A percentile compares a stretch with the other conserved stretches of the same genome.
Conservation (phyloP, 768 basidiomycete genomes). For the Russula vinacea region DNA sequence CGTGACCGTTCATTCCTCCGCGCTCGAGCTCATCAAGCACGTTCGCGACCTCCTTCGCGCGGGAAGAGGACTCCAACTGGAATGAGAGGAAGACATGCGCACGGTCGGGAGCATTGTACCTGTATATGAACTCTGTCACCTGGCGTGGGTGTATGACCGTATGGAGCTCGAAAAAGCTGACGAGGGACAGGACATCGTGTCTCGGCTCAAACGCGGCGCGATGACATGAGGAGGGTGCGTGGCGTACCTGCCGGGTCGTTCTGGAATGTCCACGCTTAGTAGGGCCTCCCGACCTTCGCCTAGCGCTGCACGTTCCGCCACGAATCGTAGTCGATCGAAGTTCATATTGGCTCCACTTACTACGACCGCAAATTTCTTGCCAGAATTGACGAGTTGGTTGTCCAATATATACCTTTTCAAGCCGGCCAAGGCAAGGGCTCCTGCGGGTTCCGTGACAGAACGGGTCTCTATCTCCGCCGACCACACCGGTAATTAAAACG, state of each 20-base stretch:
- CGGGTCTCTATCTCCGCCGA: conserved; percentile 66
- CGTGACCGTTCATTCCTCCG: conserved; percentile 75
- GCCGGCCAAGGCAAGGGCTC: conserved; percentile 88
- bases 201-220: conserved; percentile 2
- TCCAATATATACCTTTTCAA: conserved; percentile 82
- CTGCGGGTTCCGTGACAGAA: conserved; percentile 94
- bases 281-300: conserved; percentile 95
- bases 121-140: conserved; percentile 94
- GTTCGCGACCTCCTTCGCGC: conserved; percentile 58
- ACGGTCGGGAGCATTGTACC: conserved; percentile 67
- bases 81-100: conserved; percentile 93
- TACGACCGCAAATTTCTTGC: conserved; percentile 87
- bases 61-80: conserved; percentile 60
- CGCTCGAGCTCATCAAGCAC: conserved; percentile 62
- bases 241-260: conserved; percentile 81
- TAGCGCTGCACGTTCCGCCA: conserved; percentile 97
- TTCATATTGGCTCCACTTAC: conserved; percentile 99
- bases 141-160: conserved; percentile 84
- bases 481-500: too few relatives aligned
- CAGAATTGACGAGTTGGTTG: conserved; percentile 76
- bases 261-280: conserved; percentile 91
- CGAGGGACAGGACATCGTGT: conserved; percentile 12
- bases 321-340: conserved; percentile 92
- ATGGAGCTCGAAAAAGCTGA: conserved; percentile 84
- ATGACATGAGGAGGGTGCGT: neutral